Percentiles rank a stretch among this genome's conserved stretches.
phyloP scores from a whole-genome alignment of 2,329 filamentous ascomycete species.

The Venturia pyrina region DNA sequence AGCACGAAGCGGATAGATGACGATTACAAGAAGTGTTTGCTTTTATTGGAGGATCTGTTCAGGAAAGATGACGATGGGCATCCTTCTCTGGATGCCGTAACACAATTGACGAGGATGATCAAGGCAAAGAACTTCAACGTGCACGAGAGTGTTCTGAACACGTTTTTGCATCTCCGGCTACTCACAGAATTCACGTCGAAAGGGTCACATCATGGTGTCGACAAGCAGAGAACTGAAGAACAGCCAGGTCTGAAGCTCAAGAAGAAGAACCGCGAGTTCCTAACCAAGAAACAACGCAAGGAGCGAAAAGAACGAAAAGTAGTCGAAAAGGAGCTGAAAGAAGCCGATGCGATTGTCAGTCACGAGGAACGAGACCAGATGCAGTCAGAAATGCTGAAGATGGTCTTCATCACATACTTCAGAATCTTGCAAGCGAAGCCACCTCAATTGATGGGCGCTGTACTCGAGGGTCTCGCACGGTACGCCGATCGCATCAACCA shows the following conservation, averaged over 20 bases:
- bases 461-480: slow-evolving; percentile 85
- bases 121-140: slow-evolving; percentile 73
- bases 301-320: slow-evolving; percentile 72
- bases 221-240: slow-evolving; percentile 33
- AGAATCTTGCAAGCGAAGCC: slow-evolving; percentile 77
- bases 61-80: slow-evolving; percentile 81
- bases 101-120: slow-evolving; percentile 88
- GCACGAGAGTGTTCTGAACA: slow-evolving; percentile 77
- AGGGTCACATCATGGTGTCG: slow-evolving; percentile 67
- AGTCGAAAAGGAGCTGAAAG: slow-evolving; percentile 85
- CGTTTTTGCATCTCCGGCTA: slow-evolving; percentile 80
- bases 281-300: slow-evolving; percentile 83
- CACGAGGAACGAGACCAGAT: slow-evolving; percentile 89
- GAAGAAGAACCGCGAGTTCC: slow-evolving; percentile 72
- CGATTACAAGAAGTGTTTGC: slow-evolving; percentile 67
- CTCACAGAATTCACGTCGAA: slow-evolving; percentile 81
- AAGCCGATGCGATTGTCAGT: slow-evolving; percentile 81
- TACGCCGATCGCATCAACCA: slow-evolving; percentile 98
- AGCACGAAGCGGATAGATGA: slow-evolving; percentile 61
- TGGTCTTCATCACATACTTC: slow-evolving; percentile 94
- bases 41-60: slow-evolving; percentile 74
- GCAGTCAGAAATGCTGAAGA: slow-evolving; percentile 90
- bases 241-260: slow-evolving; percentile 40
- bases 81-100: slow-evolving; percentile 76
- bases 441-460: slow-evolving; percentile 87